These are phyloP conservation scores for Friedmanniomyces endolithicus DNA, from an alignment of 495 filamentous ascomycete species.

Conservation along the genomic window DNA sequence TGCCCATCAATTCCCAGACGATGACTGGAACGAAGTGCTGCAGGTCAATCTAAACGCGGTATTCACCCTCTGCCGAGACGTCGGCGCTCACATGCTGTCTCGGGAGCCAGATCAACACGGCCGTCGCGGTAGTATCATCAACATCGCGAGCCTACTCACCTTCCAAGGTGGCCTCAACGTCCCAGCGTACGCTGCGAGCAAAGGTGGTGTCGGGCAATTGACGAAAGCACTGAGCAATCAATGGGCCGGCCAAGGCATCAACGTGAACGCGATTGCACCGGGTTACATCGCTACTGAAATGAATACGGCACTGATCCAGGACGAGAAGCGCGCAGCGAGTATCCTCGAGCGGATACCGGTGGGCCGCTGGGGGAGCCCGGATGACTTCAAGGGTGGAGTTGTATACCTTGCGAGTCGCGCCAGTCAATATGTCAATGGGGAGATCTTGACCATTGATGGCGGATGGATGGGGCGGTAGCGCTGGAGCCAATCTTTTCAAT, in stretches of 20 bases:
- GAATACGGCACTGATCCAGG: slow-evolving; percentile 71
- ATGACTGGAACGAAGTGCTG: slow-evolving; percentile 75
- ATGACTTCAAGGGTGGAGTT: slow-evolving; percentile 78
- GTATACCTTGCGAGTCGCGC: slow-evolving; percentile 68
- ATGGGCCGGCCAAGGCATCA: slow-evolving; percentile 64
- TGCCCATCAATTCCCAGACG: slow-evolving; percentile 61
- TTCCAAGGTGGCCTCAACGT: slow-evolving; percentile 90
- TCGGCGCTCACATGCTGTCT: slow-evolving; percentile 69
- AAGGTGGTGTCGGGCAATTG: slow-evolving; percentile 74
- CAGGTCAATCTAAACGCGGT: slow-evolving; percentile 75
- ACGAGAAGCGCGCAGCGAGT: slow-evolving; percentile 52
- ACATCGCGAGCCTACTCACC: slow-evolving; percentile 68
- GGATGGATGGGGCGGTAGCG: slow-evolving; percentile 81
- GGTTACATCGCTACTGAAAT: slow-evolving; percentile 85
- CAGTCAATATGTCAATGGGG: slow-evolving; percentile 70
- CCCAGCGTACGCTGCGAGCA: slow-evolving; percentile 80
- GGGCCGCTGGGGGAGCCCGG: slow-evolving; percentile 72
- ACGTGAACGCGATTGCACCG: slow-evolving; percentile 37
- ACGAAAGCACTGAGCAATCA: slow-evolving; percentile 84
- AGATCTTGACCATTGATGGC: slow-evolving; percentile 72
- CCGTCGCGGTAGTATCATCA: slow-evolving; percentile 67
- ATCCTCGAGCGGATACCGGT: slow-evolving; percentile 77
- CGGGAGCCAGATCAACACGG: slow-evolving; percentile 43
- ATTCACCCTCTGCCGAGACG: slow-evolving; percentile 72
- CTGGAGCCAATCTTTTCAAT: background rate